Evolutionary conservation across 2,329 filamentous ascomycete species (phyloP).

Genomic region (Moelleriella libera): DNA sequence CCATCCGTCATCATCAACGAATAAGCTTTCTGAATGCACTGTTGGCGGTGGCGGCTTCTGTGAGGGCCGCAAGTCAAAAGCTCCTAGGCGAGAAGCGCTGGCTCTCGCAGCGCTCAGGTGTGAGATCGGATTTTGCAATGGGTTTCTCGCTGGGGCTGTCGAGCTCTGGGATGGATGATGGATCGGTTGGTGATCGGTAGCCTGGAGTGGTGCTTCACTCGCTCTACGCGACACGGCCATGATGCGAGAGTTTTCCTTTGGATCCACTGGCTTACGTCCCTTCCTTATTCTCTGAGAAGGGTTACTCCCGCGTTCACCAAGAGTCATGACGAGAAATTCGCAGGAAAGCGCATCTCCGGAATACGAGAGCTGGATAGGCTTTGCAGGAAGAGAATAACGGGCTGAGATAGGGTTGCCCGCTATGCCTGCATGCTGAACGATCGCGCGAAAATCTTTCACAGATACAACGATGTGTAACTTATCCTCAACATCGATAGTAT

Average conservation of each 20-base stretch:
- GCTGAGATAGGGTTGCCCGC: constrained; percentile 53
- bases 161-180: constrained; percentile 6
- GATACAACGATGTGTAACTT: constrained; percentile 68
- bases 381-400: constrained; percentile 55
- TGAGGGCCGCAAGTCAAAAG: constrained; percentile 35
- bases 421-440: constrained; percentile 61
- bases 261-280: constrained; percentile 22
- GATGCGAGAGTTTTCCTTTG: constrained; percentile 23
- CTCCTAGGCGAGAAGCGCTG: constrained; percentile 18
- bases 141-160: background rate
- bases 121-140: constrained; percentile 15
- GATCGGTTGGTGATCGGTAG: constrained; percentile 8
- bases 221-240: constrained; percentile 33
- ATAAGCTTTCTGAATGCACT: constrained; percentile 52
- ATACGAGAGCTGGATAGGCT: constrained; percentile 62
- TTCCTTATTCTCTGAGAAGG: constrained; percentile 33
- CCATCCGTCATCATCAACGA: constrained; percentile 67
- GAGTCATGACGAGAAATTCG: constrained; percentile 73
- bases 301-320: constrained; percentile 47
- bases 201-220: constrained; percentile 23
- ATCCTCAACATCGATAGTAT: constrained; percentile 59
- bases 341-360: constrained; percentile 52
- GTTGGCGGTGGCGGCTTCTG: constrained; percentile 41
- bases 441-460: constrained; percentile 71
- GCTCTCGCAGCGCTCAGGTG: constrained; percentile 18